These are phyloP conservation scores for Podila epicladia DNA, from an alignment of 192 early-diverging fungal species.

Conservation along the genomic window DNA sequence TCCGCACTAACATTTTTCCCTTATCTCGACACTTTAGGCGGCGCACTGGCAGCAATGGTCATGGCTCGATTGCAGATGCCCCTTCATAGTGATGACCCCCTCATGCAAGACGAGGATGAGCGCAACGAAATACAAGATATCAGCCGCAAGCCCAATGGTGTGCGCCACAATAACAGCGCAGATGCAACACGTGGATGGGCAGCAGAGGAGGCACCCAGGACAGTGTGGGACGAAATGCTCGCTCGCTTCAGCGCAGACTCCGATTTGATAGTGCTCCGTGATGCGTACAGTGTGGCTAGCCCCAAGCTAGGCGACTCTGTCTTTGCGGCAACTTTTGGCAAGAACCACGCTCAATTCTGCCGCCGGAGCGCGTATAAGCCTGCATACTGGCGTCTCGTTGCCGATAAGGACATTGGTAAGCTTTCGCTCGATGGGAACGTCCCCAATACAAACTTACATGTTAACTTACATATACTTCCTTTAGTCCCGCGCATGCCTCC, in stretches of 20 bases:
- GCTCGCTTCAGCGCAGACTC: constrained; percentile 28
- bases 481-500: constrained; percentile 33
- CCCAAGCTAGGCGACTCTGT: constrained; percentile 59
- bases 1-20: too few species aligned
- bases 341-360: constrained; percentile 17
- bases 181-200: background rate
- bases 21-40: constrained; percentile 16
- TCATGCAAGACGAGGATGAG: background rate
- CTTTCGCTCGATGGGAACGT: background rate
- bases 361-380: constrained; percentile 23
- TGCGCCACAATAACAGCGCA: background rate
- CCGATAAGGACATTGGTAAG: constrained; percentile 55
- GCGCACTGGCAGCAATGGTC: constrained; percentile 53
- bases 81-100: constrained; percentile 27
- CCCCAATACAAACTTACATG: background rate
- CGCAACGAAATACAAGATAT: background rate
- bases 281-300: constrained; percentile 55
- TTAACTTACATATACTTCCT: background rate
- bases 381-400: constrained; percentile 60
- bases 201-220: background rate
- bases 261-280: constrained; percentile 40
- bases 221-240: constrained; percentile 36
- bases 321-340: constrained; percentile 58
- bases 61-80: constrained; percentile 56
- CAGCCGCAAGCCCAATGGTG: background rate